Evolutionary conservation across 2,329 filamentous ascomycete genomes (phyloP).

Genomic region (Cladophialophora exuberans): DNA sequence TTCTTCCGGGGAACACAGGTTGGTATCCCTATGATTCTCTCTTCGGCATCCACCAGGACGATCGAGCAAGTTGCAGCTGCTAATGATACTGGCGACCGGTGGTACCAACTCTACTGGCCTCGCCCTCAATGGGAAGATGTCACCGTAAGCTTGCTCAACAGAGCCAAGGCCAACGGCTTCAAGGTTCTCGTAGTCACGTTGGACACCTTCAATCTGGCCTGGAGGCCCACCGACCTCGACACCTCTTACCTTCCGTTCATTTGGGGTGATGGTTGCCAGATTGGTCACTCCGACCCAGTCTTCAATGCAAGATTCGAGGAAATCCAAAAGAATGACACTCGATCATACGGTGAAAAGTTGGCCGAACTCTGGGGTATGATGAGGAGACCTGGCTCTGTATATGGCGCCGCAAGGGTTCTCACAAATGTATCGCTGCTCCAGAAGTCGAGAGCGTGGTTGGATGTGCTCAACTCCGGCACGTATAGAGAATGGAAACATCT

Average conservation of each 20-base stretch:
- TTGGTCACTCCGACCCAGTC: conserved; percentile 68
- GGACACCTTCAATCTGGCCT: conserved; percentile 70
- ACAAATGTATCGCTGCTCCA: conserved; percentile 27
- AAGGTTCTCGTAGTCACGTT: conserved; percentile 70
- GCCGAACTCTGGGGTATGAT: conserved; percentile 27
- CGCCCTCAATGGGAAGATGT: conserved; percentile 60
- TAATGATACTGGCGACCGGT: conserved; percentile 58
- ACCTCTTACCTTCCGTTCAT: conserved; percentile 54
- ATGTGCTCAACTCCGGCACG: conserved; percentile 56
- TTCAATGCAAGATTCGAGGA: conserved; percentile 60
- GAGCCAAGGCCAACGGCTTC: conserved; percentile 65
- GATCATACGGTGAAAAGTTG: conserved; percentile 42
- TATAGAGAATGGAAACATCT: conserved; percentile 65
- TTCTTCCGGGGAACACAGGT: conserved; percentile 35
- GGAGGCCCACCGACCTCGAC: conserved; percentile 69
- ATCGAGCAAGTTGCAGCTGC: conserved; percentile 68
- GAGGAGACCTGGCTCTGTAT: conserved; percentile 30
- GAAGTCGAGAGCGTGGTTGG: conserved; percentile 47
- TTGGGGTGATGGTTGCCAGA: conserved; percentile 53
- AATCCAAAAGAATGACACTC: conserved; percentile 50
- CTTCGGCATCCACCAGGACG: conserved; percentile 63
- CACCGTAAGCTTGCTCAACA: conserved; percentile 62
- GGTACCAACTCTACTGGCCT: conserved; percentile 79
- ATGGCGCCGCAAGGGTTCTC: conserved; percentile 31
- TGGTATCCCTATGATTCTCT: conserved; percentile 67